A percentile compares a stretch with the other conserved stretches of the same genome.
Evolutionary conservation across 192 early-diverging fungal genomes (phyloP).

Genomic region (Thoreauomyces humboldtii): DNA sequence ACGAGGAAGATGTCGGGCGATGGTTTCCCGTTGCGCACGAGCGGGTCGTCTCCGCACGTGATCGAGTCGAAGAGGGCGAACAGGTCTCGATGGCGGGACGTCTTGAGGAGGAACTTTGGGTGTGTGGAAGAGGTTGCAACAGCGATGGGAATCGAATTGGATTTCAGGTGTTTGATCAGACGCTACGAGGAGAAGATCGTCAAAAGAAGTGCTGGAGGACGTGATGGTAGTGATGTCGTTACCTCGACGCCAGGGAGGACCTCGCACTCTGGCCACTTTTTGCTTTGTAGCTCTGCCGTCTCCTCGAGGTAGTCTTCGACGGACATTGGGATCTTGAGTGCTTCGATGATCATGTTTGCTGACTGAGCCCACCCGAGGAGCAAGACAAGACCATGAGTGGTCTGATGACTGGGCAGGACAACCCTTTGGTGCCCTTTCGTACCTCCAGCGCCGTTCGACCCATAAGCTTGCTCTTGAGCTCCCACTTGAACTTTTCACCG

Average conservation of each 20-base stretch:
- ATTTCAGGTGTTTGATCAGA: slow-evolving; percentile 72
- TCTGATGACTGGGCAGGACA: not conserved
- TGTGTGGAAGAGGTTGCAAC: slow-evolving; percentile 77
- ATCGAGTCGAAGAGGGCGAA: slow-evolving; percentile 79
- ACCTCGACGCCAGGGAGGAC: slow-evolving; percentile 56
- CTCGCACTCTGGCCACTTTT: slow-evolving; percentile 34
- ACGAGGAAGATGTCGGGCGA: slow-evolving; percentile 86
- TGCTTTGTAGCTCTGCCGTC: slow-evolving; percentile 50
- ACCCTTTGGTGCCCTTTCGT: not conserved
- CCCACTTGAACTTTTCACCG: slow-evolving; percentile 47
- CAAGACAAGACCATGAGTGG: too few relatives aligned
- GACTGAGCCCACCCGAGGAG: not conserved
- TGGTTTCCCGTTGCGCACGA: slow-evolving; percentile 78
- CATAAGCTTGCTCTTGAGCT: slow-evolving; percentile 33
- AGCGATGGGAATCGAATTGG: slow-evolving; percentile 74
- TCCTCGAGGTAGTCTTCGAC: slow-evolving; percentile 77
- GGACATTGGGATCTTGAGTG: slow-evolving; percentile 68
- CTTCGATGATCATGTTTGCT: slow-evolving; percentile 64
- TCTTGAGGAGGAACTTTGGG: slow-evolving; percentile 74
- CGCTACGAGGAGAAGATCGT: not conserved
- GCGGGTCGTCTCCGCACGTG: slow-evolving; percentile 85
- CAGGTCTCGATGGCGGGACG: slow-evolving; percentile 62
- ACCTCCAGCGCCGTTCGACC: slow-evolving; percentile 20
- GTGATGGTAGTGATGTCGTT: not conserved
- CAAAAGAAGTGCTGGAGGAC: not conserved